Evolutionary conservation across 345 rosid species (phyloP).

Genomic region (Populus deltoides): DNA sequence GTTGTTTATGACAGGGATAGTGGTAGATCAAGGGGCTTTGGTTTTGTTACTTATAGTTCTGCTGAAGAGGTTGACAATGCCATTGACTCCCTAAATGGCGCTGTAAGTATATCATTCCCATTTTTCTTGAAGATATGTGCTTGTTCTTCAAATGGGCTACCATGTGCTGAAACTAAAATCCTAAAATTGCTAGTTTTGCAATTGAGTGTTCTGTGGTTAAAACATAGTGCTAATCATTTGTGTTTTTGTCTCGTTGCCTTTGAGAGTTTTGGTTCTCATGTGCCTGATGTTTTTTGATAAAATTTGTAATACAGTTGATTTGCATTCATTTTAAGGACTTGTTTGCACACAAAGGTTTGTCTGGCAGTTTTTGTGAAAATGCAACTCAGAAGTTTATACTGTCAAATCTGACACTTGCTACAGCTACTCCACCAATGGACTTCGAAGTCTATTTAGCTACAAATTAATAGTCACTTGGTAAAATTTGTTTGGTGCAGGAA

Average conservation of each 20-base stretch:
- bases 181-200: neutral
- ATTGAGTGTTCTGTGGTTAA: neutral
- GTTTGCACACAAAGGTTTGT: neutral
- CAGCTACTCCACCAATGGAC: neutral
- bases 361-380: neutral
- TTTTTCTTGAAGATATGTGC: neutral
- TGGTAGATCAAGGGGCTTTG: slow-evolving; percentile 96
- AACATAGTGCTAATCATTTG: neutral
- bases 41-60: slow-evolving; percentile 82
- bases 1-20: slow-evolving; percentile 91
- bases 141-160: neutral
- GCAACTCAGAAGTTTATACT: neutral
- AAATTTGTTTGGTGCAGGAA: slow-evolving; percentile 48
- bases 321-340: neutral
- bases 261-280: neutral
- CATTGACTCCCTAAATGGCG: slow-evolving; percentile 67
- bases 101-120: slow-evolving; percentile 49
- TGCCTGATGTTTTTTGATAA: neutral
- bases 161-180: neutral
- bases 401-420: neutral
- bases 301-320: neutral
- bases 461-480: neutral
- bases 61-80: slow-evolving; percentile 75
- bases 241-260: neutral
- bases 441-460: neutral